phyloP scores from a whole-genome alignment of 768 basidiomycete species.

The Mycena vitilis region DNA sequence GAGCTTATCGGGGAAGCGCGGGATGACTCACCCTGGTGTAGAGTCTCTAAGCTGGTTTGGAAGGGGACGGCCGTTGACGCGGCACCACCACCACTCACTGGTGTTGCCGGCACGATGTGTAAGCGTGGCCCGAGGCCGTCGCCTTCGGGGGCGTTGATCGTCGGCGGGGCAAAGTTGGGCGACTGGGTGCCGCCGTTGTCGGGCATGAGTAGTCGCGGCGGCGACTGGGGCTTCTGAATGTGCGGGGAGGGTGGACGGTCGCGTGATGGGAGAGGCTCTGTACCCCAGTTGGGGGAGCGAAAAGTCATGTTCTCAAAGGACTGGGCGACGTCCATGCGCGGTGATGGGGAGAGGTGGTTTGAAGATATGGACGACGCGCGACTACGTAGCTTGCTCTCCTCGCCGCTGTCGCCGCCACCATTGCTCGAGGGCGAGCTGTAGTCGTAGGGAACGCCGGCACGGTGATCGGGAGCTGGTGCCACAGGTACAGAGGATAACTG shows the following conservation, averaged over 20 bases:
- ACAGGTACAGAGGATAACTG: slow-evolving; percentile 47
- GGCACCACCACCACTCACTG: slow-evolving; percentile 72
- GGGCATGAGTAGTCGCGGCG: slow-evolving; percentile 68
- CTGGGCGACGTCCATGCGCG: slow-evolving; percentile 67
- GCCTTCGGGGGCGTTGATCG: slow-evolving; percentile 63
- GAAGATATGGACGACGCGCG: slow-evolving; percentile 79
- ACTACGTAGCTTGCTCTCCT: slow-evolving; percentile 61
- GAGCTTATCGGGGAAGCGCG: slow-evolving; percentile 5
- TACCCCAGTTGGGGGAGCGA: slow-evolving; percentile 70
- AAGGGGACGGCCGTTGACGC: slow-evolving; percentile 61
- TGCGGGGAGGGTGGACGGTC: slow-evolving; percentile 40
- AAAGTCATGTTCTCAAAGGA: slow-evolving; percentile 74
- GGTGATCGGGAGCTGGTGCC: slow-evolving; percentile 51
- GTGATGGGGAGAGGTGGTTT: slow-evolving; percentile 62
- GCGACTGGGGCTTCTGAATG: slow-evolving; percentile 70
- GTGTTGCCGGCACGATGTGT: slow-evolving; percentile 87
- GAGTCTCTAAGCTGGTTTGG: slow-evolving; percentile 60
- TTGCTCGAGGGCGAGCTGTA: slow-evolving; percentile 75
- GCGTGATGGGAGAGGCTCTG: slow-evolving; percentile 58
- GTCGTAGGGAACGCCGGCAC: slow-evolving; percentile 60
- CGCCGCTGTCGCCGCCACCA: slow-evolving; percentile 51
- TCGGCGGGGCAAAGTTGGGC: slow-evolving; percentile 40
- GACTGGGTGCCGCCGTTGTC: slow-evolving; percentile 43
- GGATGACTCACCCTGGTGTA: slow-evolving; percentile 63
- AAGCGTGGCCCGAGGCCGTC: slow-evolving; percentile 72